These are phyloP conservation scores for Orbilia blumenaviensis DNA, from an alignment of 2,329 filamentous ascomycete genomes.

Conservation along the genomic window DNA sequence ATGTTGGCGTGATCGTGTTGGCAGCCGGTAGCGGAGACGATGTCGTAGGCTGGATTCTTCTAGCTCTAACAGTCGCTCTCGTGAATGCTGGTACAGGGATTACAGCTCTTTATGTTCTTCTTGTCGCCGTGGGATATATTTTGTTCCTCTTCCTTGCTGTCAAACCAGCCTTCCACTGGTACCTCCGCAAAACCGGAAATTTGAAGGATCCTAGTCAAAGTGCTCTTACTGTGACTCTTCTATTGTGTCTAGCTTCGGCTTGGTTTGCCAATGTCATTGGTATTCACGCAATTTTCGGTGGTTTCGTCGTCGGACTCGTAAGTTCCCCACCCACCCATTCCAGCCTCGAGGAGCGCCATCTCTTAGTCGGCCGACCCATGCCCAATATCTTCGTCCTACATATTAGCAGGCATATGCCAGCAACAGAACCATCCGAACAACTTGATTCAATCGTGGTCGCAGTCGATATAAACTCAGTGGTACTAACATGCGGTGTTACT, in stretches of 20 bases:
- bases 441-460: too few species aligned
- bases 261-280: slow-evolving; percentile 93
- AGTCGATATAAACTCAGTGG: not conserved
- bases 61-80: slow-evolving; percentile 90
- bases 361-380: too few species aligned
- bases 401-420: too few species aligned
- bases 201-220: slow-evolving; percentile 81
- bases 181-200: slow-evolving; percentile 76
- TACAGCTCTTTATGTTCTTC: slow-evolving; percentile 82
- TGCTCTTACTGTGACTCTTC: slow-evolving; percentile 81
- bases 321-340: not conserved
- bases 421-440: too few species aligned
- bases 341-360: too few species aligned
- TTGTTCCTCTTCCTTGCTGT: slow-evolving; percentile 79
- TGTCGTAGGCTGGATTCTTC: slow-evolving; percentile 86
- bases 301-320: slow-evolving; percentile 76
- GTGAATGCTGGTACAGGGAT: slow-evolving; percentile 87
- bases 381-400: too few species aligned
- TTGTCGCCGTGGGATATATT: slow-evolving; percentile 77
- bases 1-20: slow-evolving; percentile 86
- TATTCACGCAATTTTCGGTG: slow-evolving; percentile 92
- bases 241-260: slow-evolving; percentile 79
- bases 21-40: slow-evolving; percentile 94
- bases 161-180: slow-evolving; percentile 77
- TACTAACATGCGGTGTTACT: not conserved